Evolutionary conservation across 495 filamentous ascomycete genomes (phyloP), one percentile per base, ranked within the genome.

Genomic region (Penicillium arizonense): DNA sequence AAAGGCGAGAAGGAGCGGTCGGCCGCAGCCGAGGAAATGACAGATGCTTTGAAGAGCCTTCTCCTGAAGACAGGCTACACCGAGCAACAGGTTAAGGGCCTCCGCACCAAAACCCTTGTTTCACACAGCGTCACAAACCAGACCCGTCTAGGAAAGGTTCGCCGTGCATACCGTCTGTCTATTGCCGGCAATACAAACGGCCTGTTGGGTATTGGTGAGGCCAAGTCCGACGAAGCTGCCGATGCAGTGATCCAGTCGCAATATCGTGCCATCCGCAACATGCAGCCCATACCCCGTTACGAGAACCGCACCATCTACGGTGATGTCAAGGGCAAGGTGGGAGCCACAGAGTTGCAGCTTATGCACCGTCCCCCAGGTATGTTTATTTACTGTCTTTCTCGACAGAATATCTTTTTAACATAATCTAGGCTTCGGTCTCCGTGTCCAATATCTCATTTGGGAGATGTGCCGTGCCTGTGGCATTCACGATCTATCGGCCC

Each of bases 81-180:
- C 9, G 59, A 78, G 52, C 48, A 71, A 7, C 64, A 88, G 35
- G 82, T 97, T 42, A 39, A 70, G 11, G 37, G 57, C 1, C 68
- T 89, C 44, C 70, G 74, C 21, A 68, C 76, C 20, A 94, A 90
- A 76, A 71, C 73, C 11, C 62, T 98, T 23, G 88, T 96, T 18
- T 47, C 52, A 3, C 87, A 91, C 61, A 65, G 65, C 1, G 95
- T 99, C 40, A 74, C 80, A 53, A 99, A 99, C 71, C 91, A 96
- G 80, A 97, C 95, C 26, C 88, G 91, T 75, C 82, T 99, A 71
- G 94, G 94, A 59, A 99, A 97, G 81, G 83, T 97, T 47, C 71
- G 72, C 45, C 85, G 82, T 62, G 53, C 78, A 9, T 94, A 91
- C 65, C 69, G 76, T 53, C 71, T 96, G 37, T 80, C 82, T 5